Conservation (phyloP, 2,329 filamentous ascomycete species). For the Stachybotrys chlorohalonatus region DNA sequence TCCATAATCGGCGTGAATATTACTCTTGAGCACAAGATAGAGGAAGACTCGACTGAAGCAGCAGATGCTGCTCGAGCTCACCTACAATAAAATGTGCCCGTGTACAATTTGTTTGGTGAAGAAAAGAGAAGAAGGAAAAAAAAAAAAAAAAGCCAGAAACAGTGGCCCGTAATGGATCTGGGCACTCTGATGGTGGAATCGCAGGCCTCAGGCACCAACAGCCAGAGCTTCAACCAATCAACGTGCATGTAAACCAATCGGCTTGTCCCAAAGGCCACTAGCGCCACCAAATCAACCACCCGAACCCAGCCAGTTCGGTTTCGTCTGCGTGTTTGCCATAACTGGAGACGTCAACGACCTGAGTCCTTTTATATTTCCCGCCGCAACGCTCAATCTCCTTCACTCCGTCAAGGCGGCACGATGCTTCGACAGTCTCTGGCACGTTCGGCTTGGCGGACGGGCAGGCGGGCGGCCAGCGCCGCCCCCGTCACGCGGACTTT, state of each 20-base stretch:
- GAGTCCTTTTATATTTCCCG: slow-evolving; percentile 24
- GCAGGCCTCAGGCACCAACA: slow-evolving; percentile 27
- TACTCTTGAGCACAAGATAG: slow-evolving; percentile 64
- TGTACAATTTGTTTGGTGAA: slow-evolving; percentile 51
- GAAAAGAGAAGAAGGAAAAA: slow-evolving; percentile 24
- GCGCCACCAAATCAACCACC: slow-evolving; percentile 27
- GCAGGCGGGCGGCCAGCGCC: slow-evolving; percentile 49
- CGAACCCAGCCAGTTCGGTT: slow-evolving; percentile 21
- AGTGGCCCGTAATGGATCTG: slow-evolving; percentile 1
- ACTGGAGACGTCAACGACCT: slow-evolving; percentile 29
- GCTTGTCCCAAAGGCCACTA: slow-evolving; percentile 17
- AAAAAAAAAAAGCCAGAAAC: slow-evolving; percentile 11
- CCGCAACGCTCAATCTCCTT: slow-evolving; percentile 28
- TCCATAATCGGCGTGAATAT: slow-evolving; percentile 59
- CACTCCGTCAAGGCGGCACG: slow-evolving; percentile 49
- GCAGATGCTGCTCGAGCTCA: slow-evolving; percentile 44
- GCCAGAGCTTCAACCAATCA: slow-evolving; percentile 27
- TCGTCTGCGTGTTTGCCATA: slow-evolving; percentile 11
- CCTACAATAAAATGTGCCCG: slow-evolving; percentile 65
- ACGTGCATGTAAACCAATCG: slow-evolving; percentile 33
- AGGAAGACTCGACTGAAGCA: slow-evolving; percentile 55
- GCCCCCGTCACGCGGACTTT: slow-evolving; percentile 65
- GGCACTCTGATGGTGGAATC: neutral
- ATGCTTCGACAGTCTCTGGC: slow-evolving; percentile 62
- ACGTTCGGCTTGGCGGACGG: slow-evolving; percentile 59